Evolutionary conservation across 2,329 filamentous ascomycete genomes (phyloP), one percentile per base, ranked within the genome.

Genomic region (Aspergillus luchuensis): DNA sequence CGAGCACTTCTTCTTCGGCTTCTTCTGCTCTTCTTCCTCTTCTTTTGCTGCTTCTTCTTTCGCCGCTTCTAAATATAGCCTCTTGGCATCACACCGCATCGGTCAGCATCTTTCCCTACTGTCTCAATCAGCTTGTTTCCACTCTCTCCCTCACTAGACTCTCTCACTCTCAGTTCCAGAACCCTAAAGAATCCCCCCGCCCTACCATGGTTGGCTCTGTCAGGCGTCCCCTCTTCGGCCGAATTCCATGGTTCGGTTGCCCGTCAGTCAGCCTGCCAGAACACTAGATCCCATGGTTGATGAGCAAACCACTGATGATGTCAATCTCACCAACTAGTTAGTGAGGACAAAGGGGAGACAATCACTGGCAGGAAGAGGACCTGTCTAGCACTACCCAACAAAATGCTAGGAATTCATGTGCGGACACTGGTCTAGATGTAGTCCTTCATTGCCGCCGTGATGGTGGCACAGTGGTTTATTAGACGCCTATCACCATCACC

Each of bases 1-100:
- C 8, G 8, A 30, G 28, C 33, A 36, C 30, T 33, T 33, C 30
- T 10, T 10, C 30, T 33, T 33, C 30, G 8, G 30, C 30, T 36
- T 36, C 33, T 13, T 36, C 33, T 36, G 11, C 33, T 13, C 33
- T 15, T 13, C 33, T 33, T 33, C 30, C 4, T 11, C 30, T 36
- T 36, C 33, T 36, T 13, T 11, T 36, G 33, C 33, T 36, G 33
- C 33, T 36, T 36, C 33, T 36, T 36, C 33, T 36, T 5, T 30
- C 39, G 43, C 39, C 38, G 53, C 23, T 45, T 33, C 53, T 56
- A 56, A 36, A 47, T 56, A 56, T 56, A 56, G 53, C 41, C 13
- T 21, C 53, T 56, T 56, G 53, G 53, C 53, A 56, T 56, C 53
- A 56, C 53, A 56, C 53, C 53, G 53, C 53, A 43, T 50, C 41